Conservation (phyloP, 768 basidiomycete genomes). For the Hypholoma sublateritium region DNA sequence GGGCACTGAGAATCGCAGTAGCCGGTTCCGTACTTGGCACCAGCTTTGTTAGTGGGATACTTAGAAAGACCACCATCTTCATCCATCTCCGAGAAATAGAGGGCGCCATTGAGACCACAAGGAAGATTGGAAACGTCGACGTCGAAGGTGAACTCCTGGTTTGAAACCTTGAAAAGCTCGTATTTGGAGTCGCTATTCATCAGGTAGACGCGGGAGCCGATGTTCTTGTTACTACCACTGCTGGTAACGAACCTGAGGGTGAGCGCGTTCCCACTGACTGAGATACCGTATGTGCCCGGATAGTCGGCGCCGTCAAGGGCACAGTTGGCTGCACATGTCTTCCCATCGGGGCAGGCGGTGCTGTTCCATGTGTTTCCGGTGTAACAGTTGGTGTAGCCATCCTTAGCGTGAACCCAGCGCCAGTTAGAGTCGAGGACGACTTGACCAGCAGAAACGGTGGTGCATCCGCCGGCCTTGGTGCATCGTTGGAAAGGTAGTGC, state of each 20-base stretch:
- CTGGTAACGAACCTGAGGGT: slow-evolving; percentile 49
- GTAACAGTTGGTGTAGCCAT: slow-evolving; percentile 45
- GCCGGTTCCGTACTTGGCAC: slow-evolving; percentile 42
- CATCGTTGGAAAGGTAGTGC: slow-evolving; percentile 42
- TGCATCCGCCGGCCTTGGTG: slow-evolving; percentile 41
- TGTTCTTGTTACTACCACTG: slow-evolving; percentile 32
- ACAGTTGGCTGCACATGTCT: slow-evolving; percentile 45
- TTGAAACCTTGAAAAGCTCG: slow-evolving; percentile 43
- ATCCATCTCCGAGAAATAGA: slow-evolving; percentile 59
- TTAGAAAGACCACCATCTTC: slow-evolving; percentile 50
- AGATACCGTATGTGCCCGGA: slow-evolving; percentile 50
- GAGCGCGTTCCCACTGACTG: slow-evolving; percentile 43
- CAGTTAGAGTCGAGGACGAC: slow-evolving; percentile 54
- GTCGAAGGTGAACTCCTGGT: slow-evolving; percentile 63
- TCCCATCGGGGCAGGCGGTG: slow-evolving; percentile 46
- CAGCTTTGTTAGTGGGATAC: slow-evolving; percentile 55
- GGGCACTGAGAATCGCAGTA: slow-evolving; percentile 52
- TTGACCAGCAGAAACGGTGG: slow-evolving; percentile 23
- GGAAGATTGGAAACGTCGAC: slow-evolving; percentile 58
- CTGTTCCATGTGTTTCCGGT: slow-evolving; percentile 57
- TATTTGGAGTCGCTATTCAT: slow-evolving; percentile 45
- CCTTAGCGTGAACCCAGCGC: slow-evolving; percentile 46
- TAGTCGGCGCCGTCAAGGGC: slow-evolving; percentile 50
- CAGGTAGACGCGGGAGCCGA: slow-evolving; percentile 50
- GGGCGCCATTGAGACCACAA: slow-evolving; percentile 60